Evolutionary conservation across 2,329 filamentous ascomycete species (phyloP), one percentile per base, ranked within the genome.

Genomic region (Neopestalotiopsis clavispora): DNA sequence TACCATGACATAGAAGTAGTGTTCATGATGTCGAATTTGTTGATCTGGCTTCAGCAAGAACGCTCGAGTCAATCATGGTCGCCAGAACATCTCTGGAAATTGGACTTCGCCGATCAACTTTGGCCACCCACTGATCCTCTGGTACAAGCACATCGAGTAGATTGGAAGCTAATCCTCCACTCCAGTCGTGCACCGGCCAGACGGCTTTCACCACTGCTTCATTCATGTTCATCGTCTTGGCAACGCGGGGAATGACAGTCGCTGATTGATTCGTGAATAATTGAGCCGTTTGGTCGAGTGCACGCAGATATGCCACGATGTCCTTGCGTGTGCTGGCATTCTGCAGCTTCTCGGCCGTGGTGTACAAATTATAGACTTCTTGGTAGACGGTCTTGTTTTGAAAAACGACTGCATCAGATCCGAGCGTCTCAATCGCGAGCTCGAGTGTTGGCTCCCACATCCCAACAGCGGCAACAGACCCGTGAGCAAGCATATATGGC

Each of bases 391-490:
- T 73, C 59, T 72, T 70, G 66, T 80, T 75, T 62, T 75, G 72
- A 67, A 80, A 79, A 14, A 78, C 69, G 52, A 77, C 34, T 10
- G 73, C 73, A 38, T 76, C 74, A 23, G 67, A 65, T 1, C 74
- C 76, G n/a, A 78, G 58, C 1, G 73, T 75, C 12, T 75, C 67
- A 34, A 75, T 72, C 3, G 72, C 77, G 3, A 80, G 71, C 72
- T 80, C 73, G 7, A 79, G 76, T 17, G 75, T 74, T 28, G 78
- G 76, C 73, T 80, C 78, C 78, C 78, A 80, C 66, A 78, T 73
- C 34, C 77, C 78, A 40, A 79, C 78, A 0, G 77, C 78, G 68
- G 79, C 76, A 30, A 80, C 72, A 38, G 72, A 69, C 1, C 74
- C 69, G 17, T 63, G 66, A 52, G 70, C 69, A 34, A 80, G 71